Base-by-base conservation (phyloP, 805 yeast species). In the Myxozyma vanderwaltii region DNA sequence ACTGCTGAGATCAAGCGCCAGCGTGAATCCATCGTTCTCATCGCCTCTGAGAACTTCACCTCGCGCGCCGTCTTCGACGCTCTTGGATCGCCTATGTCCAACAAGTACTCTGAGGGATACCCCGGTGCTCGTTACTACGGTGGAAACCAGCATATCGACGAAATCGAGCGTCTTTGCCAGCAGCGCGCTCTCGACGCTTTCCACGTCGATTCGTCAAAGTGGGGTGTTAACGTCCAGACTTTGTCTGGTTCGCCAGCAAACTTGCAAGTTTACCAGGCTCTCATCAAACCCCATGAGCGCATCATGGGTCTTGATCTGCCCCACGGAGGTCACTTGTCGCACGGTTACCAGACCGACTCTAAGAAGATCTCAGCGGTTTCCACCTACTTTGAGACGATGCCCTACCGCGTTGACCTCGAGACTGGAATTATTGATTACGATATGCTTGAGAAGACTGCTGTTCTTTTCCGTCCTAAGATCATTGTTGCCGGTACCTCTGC, bases 101-200 rank as follows among this genome's bases (percentile, higher is more conserved):
- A 94, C 85, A 94, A 94, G 81, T 94, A 94, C 80, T 91, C 97
- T 40, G 99, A 94, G 79, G 99, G 99, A 64, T 92, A 94, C 79
- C 99, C 99, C 61, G 98, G 98, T 67, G 97, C 96, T 65, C 86
- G 99, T 77, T 94, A 94, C 81, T 94, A 94, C 75, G 99, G 99
- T 76, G 98, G 98, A 75, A 94, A 94, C 76, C 96, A 94, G 81
- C 86, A 87, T 77, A 94, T 94, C 67, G 99, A 94, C 79, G 85
- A 88, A 76, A 90, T 91, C 74, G 99, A 94, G 79, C 75, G 82
- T 33, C 79, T 94, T 71, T 94, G 99, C 78, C 98, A 91, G 80
- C 78, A 88, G 71, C 87, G 99, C 78, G 99, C 99, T 49, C 81
- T 94, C 65, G 85, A 87, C 68, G 96, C 97, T 7, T 94, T 94